A percentile compares a stretch with the other conserved stretches of the same genome.
phyloP scores from a whole-genome alignment of 495 filamentous ascomycete species.

The Venustampulla echinocandica region DNA sequence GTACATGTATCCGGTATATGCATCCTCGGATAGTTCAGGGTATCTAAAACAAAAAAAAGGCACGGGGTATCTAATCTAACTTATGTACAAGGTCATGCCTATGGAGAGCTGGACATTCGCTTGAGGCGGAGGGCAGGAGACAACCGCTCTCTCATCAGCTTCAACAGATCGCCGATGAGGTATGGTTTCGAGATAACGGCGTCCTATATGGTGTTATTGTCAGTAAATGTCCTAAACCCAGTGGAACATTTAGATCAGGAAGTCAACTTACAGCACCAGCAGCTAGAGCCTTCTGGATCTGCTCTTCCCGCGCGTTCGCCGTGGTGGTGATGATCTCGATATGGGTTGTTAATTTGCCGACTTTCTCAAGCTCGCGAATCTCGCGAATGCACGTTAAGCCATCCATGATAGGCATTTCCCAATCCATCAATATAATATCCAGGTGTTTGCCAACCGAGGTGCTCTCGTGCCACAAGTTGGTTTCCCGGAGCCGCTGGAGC shows the following conservation, averaged over 20 bases:
- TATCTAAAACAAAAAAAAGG: no score
- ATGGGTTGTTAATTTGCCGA: slow-evolving; percentile 42
- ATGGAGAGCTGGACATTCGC: not conserved
- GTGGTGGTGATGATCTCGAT: slow-evolving; percentile 68
- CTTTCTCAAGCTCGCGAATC: slow-evolving; percentile 55
- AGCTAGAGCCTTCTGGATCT: slow-evolving; percentile 51
- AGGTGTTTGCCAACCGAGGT: slow-evolving; percentile 34
- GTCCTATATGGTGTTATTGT: slow-evolving; percentile 31
- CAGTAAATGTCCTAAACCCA: not conserved
- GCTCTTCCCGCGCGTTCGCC: slow-evolving; percentile 61
- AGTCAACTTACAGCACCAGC: slow-evolving; percentile 48
- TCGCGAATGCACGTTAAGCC: slow-evolving; percentile 59
- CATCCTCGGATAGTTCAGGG: no score
- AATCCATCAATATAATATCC: slow-evolving; percentile 70
- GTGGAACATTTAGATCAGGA: no score
- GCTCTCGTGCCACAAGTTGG: slow-evolving; percentile 2
- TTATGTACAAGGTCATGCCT: no score
- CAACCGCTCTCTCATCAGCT: slow-evolving; percentile 7
- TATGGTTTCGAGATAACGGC: slow-evolving; percentile 84
- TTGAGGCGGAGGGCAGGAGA: not conserved
- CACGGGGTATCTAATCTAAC: no score
- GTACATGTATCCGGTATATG: no score
- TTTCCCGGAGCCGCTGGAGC: slow-evolving; percentile 33
- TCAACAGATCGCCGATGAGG: slow-evolving; percentile 10
- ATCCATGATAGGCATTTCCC: slow-evolving; percentile 87